Percentiles rank a stretch among this genome's conserved stretches.
These are phyloP conservation scores for Jasminum sambac DNA, from an alignment of 257 asterid species.

Conservation along the genomic window DNA sequence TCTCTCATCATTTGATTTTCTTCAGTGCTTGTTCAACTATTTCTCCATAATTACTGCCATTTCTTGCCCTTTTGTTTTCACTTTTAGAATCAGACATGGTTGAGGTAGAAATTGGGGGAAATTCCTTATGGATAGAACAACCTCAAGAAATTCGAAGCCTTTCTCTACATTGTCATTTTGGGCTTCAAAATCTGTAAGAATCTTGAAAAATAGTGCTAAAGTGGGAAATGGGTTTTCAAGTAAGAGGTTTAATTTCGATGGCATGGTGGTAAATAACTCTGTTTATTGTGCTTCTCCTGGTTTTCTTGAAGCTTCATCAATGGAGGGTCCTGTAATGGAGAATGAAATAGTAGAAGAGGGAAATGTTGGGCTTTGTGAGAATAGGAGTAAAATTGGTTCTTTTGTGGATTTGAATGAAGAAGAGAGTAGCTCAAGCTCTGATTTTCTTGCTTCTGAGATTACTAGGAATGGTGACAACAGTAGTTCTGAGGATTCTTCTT, in stretches of 20 bases:
- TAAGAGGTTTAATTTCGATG: conserved; percentile 48
- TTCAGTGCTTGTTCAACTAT: conserved; percentile 32
- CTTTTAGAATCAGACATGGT: conserved; percentile 42
- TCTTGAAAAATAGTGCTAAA: conserved; percentile 36
- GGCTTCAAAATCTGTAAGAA: conserved; percentile 53
- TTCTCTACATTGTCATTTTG: conserved; percentile 41
- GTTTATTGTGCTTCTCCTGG: conserved; percentile 50
- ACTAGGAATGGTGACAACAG: conserved; percentile 46
- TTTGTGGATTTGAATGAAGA: conserved; percentile 32
- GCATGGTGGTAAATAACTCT: conserved; percentile 52
- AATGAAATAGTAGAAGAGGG: conserved; percentile 20
- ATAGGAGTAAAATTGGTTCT: conserved; percentile 18
- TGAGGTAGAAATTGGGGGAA: conserved; percentile 26
- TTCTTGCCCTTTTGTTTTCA: conserved; percentile 23
- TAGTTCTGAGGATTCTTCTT: conserved; percentile 49
- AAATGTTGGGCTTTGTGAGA: conserved; percentile 17
- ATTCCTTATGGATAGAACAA: conserved; percentile 47
- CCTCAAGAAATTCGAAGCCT: conserved; percentile 34
- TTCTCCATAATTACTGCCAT: conserved; percentile 39
- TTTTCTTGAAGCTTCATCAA: conserved; percentile 34
- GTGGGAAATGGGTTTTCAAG: conserved; percentile 34
- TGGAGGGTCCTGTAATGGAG: conserved; percentile 35
- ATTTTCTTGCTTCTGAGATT: conserved; percentile 51
- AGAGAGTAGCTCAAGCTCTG: conserved; percentile 54
- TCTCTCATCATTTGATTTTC: conserved; percentile 29